Evolutionary conservation across 768 basidiomycete species (phyloP), one percentile per base, ranked within the genome.

Genomic region (Suillus hirtellus): DNA sequence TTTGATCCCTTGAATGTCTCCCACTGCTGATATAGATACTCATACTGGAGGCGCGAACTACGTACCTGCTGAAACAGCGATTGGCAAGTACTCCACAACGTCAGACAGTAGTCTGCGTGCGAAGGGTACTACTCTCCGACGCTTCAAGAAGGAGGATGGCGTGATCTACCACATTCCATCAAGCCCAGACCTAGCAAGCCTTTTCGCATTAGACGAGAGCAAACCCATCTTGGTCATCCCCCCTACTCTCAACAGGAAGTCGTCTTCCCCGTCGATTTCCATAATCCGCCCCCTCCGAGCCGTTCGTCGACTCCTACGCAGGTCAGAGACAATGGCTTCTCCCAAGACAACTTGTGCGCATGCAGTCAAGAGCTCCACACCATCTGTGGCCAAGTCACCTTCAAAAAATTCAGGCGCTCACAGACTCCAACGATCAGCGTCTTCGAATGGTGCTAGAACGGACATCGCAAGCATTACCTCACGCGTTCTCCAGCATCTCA

Each of bases 131-230:
- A 8, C 24, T 50, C 49, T 50, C 15, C 24, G 49, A 27, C 49
- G 49, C 24, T 50, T 50, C 49, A 50, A 50, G 24, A 50, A 50
- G 27, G 49, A 50, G 49, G 27, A 50, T 31, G 49, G 49, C 9
- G 49, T 27, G 15, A 50, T 50, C 8, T 50, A 50, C 27, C 49
- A 50, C 27, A 31, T 27, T 50, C 27, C 49, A 9, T 50, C 49
- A 50, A 50, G 49, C 27, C 17, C 49, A 9, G 15, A 50, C 27
- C 15, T 50, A 27, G 49, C 49, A 17, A 50, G 49, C 8, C 24
- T 27, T 31, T 50, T 50, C 8, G 49, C 49, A 17, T 27, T 10
- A 50, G 27, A 50, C 49, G 49, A 27, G 49, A 50, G 27, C 17
- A 9, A 27, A 9, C 49, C 24, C 8, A 9, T 31, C 27, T 17